phyloP scores from a whole-genome alignment of 2,329 filamentous ascomycete genomes.

The Aspergillus glaucus region DNA sequence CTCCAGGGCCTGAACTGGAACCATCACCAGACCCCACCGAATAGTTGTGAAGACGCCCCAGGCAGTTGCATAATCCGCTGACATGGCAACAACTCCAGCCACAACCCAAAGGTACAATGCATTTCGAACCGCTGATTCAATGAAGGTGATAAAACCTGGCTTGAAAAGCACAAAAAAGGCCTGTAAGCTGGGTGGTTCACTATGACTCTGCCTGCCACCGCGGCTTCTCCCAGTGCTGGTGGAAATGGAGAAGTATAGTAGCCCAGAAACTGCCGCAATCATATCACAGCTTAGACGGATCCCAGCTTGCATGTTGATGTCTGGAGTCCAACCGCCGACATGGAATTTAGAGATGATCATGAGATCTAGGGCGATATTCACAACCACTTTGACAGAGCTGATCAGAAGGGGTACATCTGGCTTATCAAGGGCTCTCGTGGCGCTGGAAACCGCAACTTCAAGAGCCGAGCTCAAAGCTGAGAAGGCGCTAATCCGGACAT shows the following conservation, averaged over 20 bases:
- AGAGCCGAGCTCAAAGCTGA: conserved; percentile 56
- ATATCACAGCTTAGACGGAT: conserved; percentile 59
- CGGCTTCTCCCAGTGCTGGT: conserved; percentile 3
- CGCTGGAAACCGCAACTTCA: conserved; percentile 56
- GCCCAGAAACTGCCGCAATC: conserved; percentile 48
- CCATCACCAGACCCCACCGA: conserved; percentile 68
- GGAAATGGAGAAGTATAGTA: conserved; percentile 52
- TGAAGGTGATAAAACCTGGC: conserved; percentile 55
- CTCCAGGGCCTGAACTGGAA: conserved; percentile 62
- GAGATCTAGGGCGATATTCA: conserved; percentile 63
- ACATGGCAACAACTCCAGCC: conserved; percentile 57
- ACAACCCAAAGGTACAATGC: conserved; percentile 66
- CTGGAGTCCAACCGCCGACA: conserved; percentile 49
- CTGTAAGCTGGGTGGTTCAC: conserved; percentile 3
- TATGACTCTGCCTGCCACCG: not conserved
- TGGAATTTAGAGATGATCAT: conserved; percentile 62
- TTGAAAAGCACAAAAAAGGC: conserved; percentile 48
- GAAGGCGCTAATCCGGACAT: conserved; percentile 60
- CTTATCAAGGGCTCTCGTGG: conserved; percentile 60
- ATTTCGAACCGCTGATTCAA: conserved; percentile 62
- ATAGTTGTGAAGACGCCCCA: conserved; percentile 72
- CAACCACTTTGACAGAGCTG: conserved; percentile 55
- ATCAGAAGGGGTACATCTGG: conserved; percentile 65
- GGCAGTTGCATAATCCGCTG: conserved; percentile 60
- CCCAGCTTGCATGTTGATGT: conserved; percentile 58